Evolutionary conservation across 306 rosid species (phyloP).

Genomic region (Crotalaria pallida): DNA sequence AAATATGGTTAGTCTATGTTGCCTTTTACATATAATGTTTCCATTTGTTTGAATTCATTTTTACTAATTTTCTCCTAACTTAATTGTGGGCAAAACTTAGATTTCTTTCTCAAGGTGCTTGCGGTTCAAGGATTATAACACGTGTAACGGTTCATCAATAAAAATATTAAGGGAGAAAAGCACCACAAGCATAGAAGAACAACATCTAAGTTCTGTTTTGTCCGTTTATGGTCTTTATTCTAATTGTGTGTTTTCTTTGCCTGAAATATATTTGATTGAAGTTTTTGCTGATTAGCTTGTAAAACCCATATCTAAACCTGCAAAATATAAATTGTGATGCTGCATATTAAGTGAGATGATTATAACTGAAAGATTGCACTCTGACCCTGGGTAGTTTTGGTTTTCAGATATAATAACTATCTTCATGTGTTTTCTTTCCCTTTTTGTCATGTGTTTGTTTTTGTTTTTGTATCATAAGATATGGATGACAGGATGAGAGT

Average conservation of each 20-base stretch:
- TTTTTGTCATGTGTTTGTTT: not conserved
- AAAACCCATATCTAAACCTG: not conserved
- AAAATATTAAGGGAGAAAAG: too few relatives aligned
- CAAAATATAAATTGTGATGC: not conserved
- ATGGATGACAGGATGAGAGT: not conserved
- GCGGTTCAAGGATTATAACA: too few relatives aligned
- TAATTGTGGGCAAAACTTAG: not conserved
- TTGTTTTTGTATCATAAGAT: not conserved
- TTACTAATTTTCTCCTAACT: not conserved
- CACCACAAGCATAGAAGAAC: too few relatives aligned
- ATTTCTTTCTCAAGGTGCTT: too few relatives aligned
- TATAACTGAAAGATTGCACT: not conserved
- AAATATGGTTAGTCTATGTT: constrained; percentile 42
- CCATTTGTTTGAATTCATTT: not conserved
- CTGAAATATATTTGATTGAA: too few relatives aligned
- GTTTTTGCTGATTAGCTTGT: too few relatives aligned
- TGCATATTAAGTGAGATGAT: not conserved
- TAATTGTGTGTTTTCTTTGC: too few relatives aligned
- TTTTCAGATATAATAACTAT: not conserved
- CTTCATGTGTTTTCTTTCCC: not conserved
- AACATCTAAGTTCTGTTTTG: too few relatives aligned
- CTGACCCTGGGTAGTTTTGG: not conserved
- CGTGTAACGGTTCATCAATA: too few relatives aligned
- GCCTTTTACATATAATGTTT: not conserved
- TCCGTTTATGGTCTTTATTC: too few relatives aligned